Base-by-base conservation (phyloP, 371 early-diverging fungal genomes). In the Mortierella sp. region DNA sequence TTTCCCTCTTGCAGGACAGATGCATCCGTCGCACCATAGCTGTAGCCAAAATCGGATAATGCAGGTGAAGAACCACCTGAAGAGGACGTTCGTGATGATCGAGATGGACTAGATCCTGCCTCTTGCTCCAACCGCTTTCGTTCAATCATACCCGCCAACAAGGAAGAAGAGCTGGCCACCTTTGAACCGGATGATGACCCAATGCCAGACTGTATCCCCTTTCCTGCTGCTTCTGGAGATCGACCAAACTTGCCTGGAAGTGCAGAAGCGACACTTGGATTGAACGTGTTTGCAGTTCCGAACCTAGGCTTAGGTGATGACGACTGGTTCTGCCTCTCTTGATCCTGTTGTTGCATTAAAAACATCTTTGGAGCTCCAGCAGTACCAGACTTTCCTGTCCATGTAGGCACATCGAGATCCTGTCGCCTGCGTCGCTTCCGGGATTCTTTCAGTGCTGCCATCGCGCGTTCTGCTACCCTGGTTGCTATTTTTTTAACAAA, bases 321-420 rank as follows among this genome's bases (percentile, higher is more conserved):
- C 73, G 19, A 23, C 1, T 27, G 48, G 14, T 42, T 32, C 19
- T 57, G 60, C 12, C 87, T 31, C 23, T 66, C 60, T 17, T 62
- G 37, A 9, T 63, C 57, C 34, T 62, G 61, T n/a, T 67, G 79
- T 1, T 68, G 79, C 51, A 72, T 53, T 17, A 69, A 34, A 27
- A 48, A 69, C 3, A 56, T 30, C 63, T 53, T 65, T 39, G 70
- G 71, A 2, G 75, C 67, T 0, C 64, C 79, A 8, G 72, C 76
- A 28, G 64, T 75, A 41, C 89, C 90, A 5, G 85, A 87, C 28
- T 85, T 82, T 1, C 91, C 90, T 9, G 90, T 90, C 92, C 90
- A 89, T 2, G 90, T 92, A 6, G 91, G 91, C 11, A 81, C 83
- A 19, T 82, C 82, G 15, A 90, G 79, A 41, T 83, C 82, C 28